A percentile compares a stretch with the other conserved stretches of the same genome.
Conservation (phyloP, 495 filamentous ascomycete genomes). For the Sordaria brevicollis region DNA sequence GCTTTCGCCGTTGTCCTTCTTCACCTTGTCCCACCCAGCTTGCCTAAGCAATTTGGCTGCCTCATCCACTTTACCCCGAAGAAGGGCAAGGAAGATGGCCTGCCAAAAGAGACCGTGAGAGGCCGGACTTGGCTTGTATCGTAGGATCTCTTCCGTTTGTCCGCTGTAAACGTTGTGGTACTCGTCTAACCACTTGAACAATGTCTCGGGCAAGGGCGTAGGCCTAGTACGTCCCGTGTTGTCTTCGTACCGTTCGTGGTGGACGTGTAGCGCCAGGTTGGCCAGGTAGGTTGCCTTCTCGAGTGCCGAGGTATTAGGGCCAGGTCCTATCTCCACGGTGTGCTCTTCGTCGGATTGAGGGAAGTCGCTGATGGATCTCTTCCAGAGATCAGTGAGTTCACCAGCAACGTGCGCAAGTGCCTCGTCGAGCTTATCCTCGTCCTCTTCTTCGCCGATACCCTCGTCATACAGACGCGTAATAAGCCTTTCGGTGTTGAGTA, state of each 20-base stretch:
- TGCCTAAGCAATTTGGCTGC: conserved; percentile 52
- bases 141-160: conserved; percentile 49
- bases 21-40: conserved; percentile 65
- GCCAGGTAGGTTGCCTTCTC: conserved; percentile 66
- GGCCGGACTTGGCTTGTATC: conserved; percentile 57
- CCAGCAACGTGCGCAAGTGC: conserved; percentile 45
- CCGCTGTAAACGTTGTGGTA: conserved; percentile 53
- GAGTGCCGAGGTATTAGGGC: conserved; percentile 43
- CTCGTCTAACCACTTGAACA: conserved; percentile 69
- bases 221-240: conserved; percentile 24
- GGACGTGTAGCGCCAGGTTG: conserved; percentile 59
- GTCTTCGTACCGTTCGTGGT: conserved; percentile 49
- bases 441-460: conserved; percentile 39
- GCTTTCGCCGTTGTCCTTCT: conserved; percentile 35
- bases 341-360: conserved; percentile 41
- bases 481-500: conserved; percentile 45
- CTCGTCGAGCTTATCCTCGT: conserved; percentile 43
- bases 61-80: conserved; percentile 59
- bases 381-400: conserved; percentile 51
- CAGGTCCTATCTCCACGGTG: conserved; percentile 52
- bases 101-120: conserved; percentile 73
- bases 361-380: conserved; percentile 33
- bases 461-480: conserved; percentile 46
- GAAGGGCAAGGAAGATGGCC: conserved; percentile 50
- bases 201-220: conserved; percentile 54